Conservation (phyloP, 2,329 filamentous ascomycete species). For the Colletotrichum abscissum region DNA sequence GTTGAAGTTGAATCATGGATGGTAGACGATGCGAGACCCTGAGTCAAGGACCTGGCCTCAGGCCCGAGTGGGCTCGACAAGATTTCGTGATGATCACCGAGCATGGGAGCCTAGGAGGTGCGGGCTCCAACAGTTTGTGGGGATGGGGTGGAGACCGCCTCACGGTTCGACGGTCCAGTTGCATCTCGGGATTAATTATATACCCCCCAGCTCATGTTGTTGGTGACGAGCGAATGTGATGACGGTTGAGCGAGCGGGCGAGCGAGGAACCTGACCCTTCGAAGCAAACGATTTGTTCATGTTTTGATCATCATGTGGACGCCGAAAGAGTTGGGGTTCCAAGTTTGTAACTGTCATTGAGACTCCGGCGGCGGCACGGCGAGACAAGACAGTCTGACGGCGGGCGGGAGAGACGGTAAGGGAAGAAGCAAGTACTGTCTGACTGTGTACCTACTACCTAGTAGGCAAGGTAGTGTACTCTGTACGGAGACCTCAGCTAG, state of each 20-base stretch:
- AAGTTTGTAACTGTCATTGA: not conserved
- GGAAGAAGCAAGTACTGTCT: constrained; percentile 19
- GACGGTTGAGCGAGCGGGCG: not conserved
- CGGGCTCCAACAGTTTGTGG: constrained; percentile 11
- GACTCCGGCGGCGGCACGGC: not conserved
- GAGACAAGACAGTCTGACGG: not conserved
- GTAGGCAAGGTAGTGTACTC: too few relatives aligned
- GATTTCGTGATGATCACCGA: constrained; percentile 26
- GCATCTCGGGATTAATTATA: not conserved
- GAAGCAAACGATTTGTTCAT: not conserved
- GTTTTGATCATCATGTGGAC: not conserved
- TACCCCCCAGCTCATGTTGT: not conserved
- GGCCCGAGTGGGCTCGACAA: constrained; percentile 11
- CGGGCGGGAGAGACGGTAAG: constrained; percentile 2
- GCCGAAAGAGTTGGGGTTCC: not conserved
- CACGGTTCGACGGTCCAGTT: not conserved
- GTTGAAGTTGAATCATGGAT: not conserved
- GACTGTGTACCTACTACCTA: too few relatives aligned
- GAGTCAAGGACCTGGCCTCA: constrained; percentile 13
- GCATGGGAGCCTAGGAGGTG: not conserved
- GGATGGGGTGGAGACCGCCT: constrained; percentile 2
- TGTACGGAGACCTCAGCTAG: not conserved
- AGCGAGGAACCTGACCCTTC: not conserved
- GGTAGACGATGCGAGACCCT: not conserved
- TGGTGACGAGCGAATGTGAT: not conserved